A percentile compares a stretch with the other conserved stretches of the same genome.
phyloP scores from a whole-genome alignment of 1,139 yeast species.

The Blastobotrys serpentis region DNA sequence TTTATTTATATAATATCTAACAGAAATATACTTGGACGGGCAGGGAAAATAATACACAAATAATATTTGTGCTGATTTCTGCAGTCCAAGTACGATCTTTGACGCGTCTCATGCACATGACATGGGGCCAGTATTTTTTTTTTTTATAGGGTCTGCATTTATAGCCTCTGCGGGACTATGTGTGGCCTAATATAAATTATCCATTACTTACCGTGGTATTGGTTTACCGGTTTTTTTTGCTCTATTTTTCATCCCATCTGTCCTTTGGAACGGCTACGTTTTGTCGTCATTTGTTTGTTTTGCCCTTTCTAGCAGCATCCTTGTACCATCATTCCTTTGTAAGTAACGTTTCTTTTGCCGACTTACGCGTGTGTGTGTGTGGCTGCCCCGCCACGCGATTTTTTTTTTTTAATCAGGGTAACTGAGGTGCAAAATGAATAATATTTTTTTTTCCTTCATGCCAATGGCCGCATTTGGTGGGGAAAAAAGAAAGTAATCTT shows the following conservation, averaged over 20 bases:
- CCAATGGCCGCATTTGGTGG: background rate
- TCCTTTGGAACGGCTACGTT: too few relatives aligned
- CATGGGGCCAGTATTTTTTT: background rate
- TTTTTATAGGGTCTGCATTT: background rate
- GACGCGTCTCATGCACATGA: conserved; percentile 5
- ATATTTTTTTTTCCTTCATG: too few relatives aligned
- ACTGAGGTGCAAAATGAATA: background rate
- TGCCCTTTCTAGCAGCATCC: too few relatives aligned
- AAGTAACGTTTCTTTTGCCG: background rate
- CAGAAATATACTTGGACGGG: background rate
- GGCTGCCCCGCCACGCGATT: background rate
- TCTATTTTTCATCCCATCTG: too few relatives aligned
- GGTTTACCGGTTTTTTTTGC: too few relatives aligned
- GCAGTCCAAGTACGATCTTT: conserved; percentile 3
- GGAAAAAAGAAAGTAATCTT: background rate
- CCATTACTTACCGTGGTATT: too few relatives aligned
- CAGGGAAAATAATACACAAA: conserved; percentile 9
- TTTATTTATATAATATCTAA: background rate
- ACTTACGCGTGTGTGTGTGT: too few relatives aligned
- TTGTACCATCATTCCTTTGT: too few relatives aligned
- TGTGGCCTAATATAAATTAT: too few relatives aligned
- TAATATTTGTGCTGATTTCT: conserved; percentile 4
- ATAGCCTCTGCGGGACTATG: too few relatives aligned
- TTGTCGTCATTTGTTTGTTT: too few relatives aligned
- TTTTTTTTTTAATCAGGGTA: background rate